A percentile compares a stretch with the other conserved stretches of the same genome.
These are phyloP conservation scores for Alternaria arborescens DNA, from an alignment of 2,329 filamentous ascomycete species.

Conservation along the genomic window DNA sequence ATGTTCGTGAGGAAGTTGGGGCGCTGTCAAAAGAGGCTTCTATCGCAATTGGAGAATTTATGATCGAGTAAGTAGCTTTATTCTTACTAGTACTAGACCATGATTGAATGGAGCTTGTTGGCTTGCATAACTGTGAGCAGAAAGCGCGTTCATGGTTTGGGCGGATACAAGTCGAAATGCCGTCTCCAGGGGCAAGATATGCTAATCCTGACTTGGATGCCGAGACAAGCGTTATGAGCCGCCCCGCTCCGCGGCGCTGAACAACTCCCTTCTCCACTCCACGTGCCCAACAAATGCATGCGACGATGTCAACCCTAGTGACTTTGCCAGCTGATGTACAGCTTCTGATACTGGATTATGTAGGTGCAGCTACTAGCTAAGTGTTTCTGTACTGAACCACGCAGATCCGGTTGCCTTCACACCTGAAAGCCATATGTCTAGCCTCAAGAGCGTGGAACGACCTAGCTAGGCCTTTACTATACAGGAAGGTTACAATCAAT, in stretches of 20 bases:
- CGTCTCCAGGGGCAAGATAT: background rate
- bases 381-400: background rate
- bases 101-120: too few relatives aligned
- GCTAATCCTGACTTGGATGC: background rate
- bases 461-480: background rate
- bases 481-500: background rate
- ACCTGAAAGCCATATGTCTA: background rate
- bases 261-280: background rate
- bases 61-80: too few relatives aligned
- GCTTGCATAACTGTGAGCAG: background rate
- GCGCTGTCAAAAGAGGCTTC: too few relatives aligned
- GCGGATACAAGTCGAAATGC: conserved; percentile 1
- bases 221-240: background rate
- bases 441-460: background rate
- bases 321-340: background rate
- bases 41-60: too few relatives aligned
- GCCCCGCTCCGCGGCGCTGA: conserved; percentile 3
- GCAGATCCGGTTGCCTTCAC: background rate
- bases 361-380: background rate
- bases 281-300: background rate
- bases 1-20: too few relatives aligned
- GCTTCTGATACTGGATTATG: background rate
- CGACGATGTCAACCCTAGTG: background rate
- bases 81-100: too few relatives aligned
- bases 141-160: background rate